Base-by-base conservation (phyloP, 2,329 filamentous ascomycete species). In the Trichoderma asperellum region DNA sequence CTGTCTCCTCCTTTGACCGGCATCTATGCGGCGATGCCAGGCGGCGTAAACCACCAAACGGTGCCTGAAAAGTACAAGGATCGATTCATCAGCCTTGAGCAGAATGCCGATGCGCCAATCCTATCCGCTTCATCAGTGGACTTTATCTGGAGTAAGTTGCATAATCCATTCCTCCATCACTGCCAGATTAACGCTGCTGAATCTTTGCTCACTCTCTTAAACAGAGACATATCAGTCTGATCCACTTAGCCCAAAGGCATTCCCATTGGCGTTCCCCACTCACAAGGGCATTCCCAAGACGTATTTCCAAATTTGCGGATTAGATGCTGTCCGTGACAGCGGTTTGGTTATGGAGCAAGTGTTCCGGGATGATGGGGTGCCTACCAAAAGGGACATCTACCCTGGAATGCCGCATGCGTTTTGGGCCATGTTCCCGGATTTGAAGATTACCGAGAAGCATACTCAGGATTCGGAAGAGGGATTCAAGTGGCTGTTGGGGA, bases 291-390 rank as follows among this genome's bases (percentile, higher is more conserved):
- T 78, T 16, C 77, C 76, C 12, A 78, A 73, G 70, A 78, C 77
- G 8, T 79, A 78, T 60, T 78, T 79, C 24, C 77, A 79, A 53
- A 72, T 72, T 7, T 79, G 74, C 35, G 77, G 77, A 2, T 59
- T 76, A 12, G 78, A 79, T 52, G 75, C 75, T 1, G 63, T 76
- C 21, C 72, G 77, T 29, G 77, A 79, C 57, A 75, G 73, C 55
- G 74, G 73, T 1, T 68, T 79, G 47, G 67, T 78, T 16, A 72
- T 75, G 68, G 76, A 79, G 57, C 75, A 77, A 53, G 71, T 76
- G 10, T 76, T 73, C 70, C 74, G 61, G 43, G 77, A 78, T 27
- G 72, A 71, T 2, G 76, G 74, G 0, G 73, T 78, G 1, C 55
- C 62, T 10, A 78, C 77, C 11, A 75, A 71, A 58, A 53, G 72